Conservation (phyloP, 2,329 filamentous ascomycete genomes). For the Epichloe coenophiala region DNA sequence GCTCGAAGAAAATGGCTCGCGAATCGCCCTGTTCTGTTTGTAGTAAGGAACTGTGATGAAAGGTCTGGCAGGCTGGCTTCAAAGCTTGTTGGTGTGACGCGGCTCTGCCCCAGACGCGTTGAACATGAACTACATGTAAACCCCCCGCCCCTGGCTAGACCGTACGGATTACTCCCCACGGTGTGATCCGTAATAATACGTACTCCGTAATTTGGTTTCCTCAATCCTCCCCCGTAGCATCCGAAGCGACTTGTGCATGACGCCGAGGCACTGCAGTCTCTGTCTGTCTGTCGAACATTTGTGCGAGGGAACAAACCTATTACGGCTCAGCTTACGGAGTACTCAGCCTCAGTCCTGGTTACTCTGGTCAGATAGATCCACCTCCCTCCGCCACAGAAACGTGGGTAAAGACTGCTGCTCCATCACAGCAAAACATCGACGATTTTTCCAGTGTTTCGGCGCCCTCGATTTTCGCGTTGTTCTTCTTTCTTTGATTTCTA, state of each 20-base stretch:
- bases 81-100: too few relatives aligned
- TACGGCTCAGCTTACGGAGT: neutral
- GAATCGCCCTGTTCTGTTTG: too few relatives aligned
- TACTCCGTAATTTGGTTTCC: neutral
- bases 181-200: too few relatives aligned
- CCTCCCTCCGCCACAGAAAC: neutral
- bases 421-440: neutral
- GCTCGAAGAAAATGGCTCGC: too few relatives aligned
- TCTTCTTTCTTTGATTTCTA: neutral
- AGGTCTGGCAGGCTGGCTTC: too few relatives aligned
- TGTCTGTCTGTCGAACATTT: neutral
- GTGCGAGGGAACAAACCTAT: neutral
- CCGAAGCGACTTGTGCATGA: neutral
- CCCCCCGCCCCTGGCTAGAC: too few relatives aligned
- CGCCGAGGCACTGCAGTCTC: neutral
- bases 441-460: neutral
- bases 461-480: neutral
- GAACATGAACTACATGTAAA: too few relatives aligned
- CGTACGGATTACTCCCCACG: too few relatives aligned
- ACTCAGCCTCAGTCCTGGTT: conserved; percentile 3
- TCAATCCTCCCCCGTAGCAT: neutral
- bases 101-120: too few relatives aligned
- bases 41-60: too few relatives aligned
- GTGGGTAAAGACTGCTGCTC: neutral
- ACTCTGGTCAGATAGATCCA: conserved; percentile 2